Conservation (phyloP, 2,329 filamentous ascomycete genomes). For the Aspergillus ochraceus region DNA sequence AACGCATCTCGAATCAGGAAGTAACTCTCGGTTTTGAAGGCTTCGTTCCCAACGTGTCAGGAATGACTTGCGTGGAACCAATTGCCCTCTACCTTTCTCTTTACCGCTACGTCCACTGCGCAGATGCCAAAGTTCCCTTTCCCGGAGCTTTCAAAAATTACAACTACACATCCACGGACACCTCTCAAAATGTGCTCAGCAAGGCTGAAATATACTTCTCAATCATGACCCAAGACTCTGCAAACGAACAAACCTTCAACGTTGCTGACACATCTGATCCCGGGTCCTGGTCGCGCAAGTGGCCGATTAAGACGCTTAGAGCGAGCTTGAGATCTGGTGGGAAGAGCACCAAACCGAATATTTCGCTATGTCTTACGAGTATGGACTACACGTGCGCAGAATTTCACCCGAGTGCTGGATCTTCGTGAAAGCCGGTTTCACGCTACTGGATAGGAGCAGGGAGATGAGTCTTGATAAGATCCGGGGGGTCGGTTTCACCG, state of each 20-base stretch:
- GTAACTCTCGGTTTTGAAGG: background rate
- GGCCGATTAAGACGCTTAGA: slow-evolving; percentile 15
- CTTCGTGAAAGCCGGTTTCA: background rate
- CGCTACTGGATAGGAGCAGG: too few species aligned
- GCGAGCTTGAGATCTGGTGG: slow-evolving; percentile 22
- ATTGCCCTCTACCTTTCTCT: slow-evolving; percentile 38
- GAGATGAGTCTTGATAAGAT: too few species aligned
- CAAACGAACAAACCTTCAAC: slow-evolving; percentile 24
- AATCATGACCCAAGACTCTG: slow-evolving; percentile 15
- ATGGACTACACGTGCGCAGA: slow-evolving; percentile 11
- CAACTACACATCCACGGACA: slow-evolving; percentile 35
- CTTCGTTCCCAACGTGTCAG: too few species aligned
- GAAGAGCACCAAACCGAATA: slow-evolving; percentile 17
- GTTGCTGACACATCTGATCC: slow-evolving; percentile 22
- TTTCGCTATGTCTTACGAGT: slow-evolving; percentile 20
- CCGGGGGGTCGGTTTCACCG: too few species aligned
- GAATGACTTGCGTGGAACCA: too few species aligned
- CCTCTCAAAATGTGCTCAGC: slow-evolving; percentile 32
- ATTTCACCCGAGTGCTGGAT: slow-evolving; percentile 16
- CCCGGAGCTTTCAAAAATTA: slow-evolving; percentile 39
- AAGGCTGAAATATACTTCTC: slow-evolving; percentile 26
- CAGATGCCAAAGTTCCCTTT: slow-evolving; percentile 35
- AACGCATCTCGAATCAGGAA: too few species aligned
- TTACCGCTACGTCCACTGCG: slow-evolving; percentile 37
- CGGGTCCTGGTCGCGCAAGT: slow-evolving; percentile 17